These are phyloP conservation scores for Pythium volutum DNA, from an alignment of 352 stramenopile genomes.

Conservation along the genomic window DNA sequence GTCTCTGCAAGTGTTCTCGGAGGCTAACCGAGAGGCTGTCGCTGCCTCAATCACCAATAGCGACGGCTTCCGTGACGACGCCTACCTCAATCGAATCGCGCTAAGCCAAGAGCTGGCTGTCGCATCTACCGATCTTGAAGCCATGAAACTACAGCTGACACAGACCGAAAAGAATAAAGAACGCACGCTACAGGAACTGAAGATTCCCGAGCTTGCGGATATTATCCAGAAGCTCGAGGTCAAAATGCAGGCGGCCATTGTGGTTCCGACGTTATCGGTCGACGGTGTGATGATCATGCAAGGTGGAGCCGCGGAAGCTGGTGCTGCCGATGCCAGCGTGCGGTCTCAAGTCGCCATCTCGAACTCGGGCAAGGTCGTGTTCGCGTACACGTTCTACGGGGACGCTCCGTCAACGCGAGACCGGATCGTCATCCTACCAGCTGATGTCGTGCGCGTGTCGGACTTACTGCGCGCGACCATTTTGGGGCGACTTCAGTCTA, in stretches of 20 bases:
- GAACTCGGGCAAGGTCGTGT: conserved; percentile 22
- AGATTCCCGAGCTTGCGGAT: conserved; percentile 22
- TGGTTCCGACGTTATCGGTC: background rate
- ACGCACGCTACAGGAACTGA: conserved; percentile 4
- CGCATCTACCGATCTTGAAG: conserved; percentile 21
- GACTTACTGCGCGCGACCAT: conserved; percentile 47
- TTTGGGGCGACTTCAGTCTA: conserved; percentile 46
- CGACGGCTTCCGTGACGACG: conserved; percentile 28
- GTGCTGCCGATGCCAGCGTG: background rate
- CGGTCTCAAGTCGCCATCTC: conserved; percentile 9
- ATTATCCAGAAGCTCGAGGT: conserved; percentile 21
- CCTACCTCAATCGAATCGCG: conserved; percentile 22
- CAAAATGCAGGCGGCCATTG: conserved; percentile 1
- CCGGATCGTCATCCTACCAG: conserved; percentile 41
- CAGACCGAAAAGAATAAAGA: conserved; percentile 21
- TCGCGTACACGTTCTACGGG: conserved; percentile 35
- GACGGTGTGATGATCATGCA: background rate
- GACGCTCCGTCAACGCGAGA: conserved; percentile 28
- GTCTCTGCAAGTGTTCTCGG: conserved; percentile 33
- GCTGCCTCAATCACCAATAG: conserved; percentile 16
- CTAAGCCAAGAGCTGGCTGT: conserved; percentile 42
- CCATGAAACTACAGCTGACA: background rate
- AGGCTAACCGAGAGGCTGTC: conserved; percentile 24
- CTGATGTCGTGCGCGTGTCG: conserved; percentile 41
- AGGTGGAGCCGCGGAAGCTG: background rate